Conservation (phyloP, 345 rosid species). For the Camelina sativa region DNA sequence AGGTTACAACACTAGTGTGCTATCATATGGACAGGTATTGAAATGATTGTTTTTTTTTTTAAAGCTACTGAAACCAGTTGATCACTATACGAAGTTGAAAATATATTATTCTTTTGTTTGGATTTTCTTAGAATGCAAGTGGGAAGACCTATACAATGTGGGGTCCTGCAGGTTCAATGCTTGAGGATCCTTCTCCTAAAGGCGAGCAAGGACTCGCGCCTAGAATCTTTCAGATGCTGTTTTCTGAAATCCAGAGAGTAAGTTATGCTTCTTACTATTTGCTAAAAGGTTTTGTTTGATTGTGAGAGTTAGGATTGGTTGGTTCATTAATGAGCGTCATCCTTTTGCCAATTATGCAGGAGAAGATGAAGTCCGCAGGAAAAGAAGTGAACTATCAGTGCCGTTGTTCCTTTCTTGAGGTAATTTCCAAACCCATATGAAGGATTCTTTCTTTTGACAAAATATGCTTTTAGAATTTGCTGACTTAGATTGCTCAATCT, state of each 20-base stretch:
- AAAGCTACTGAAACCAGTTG: neutral
- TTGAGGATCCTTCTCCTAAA: constrained; percentile 76
- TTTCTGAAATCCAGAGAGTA: constrained; percentile 79
- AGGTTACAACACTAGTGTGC: constrained; percentile 81
- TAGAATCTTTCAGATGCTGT: constrained; percentile 80
- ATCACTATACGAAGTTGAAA: neutral
- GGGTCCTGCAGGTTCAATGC: constrained; percentile 97
- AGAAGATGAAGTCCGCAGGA: constrained; percentile 66
- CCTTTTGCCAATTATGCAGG: constrained; percentile 50
- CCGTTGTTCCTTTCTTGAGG: constrained; percentile 99
- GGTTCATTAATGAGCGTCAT: constrained; percentile 21
- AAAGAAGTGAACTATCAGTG: constrained; percentile 87
- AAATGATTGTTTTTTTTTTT: neutral
- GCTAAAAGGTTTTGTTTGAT: constrained; percentile 2
- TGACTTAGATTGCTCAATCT: constrained; percentile 1
- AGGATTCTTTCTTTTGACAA: neutral
- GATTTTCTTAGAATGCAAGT: constrained; percentile 72
- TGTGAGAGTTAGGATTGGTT: neutral
- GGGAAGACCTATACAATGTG: constrained; percentile 97
- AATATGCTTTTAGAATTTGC: neutral
- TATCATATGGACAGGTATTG: constrained; percentile 93
- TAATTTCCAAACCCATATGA: constrained; percentile 33
- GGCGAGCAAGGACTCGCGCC: constrained; percentile 90
- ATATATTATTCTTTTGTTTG: neutral
- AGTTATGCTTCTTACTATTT: constrained; percentile 32